A percentile compares a stretch with the other conserved stretches of the same genome.
phyloP scores from a whole-genome alignment of 495 filamentous ascomycete genomes.

The Aspergillus ellipticus region DNA sequence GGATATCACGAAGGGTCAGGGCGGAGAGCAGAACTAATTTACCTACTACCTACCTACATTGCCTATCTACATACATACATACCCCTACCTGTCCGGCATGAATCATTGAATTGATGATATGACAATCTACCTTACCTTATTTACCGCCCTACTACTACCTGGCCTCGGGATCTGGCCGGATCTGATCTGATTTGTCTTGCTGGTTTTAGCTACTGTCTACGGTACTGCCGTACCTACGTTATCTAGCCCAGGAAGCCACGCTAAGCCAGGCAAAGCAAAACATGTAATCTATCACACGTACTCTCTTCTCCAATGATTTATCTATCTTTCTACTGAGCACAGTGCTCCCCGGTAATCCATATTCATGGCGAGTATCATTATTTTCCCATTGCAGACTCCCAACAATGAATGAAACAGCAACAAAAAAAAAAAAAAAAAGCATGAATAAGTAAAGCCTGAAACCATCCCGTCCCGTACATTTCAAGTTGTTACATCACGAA shows the following conservation, averaged over 20 bases:
- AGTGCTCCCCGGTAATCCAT: not conserved
- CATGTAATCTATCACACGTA: not conserved
- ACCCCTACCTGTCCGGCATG: too few species aligned
- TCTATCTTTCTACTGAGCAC: not conserved
- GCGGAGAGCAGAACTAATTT: conserved; percentile 66
- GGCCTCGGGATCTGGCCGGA: too few species aligned
- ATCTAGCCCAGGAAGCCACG: too few species aligned
- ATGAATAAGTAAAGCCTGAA: not conserved
- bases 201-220: too few species aligned
- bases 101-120: not conserved
- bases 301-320: not conserved
- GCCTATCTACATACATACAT: too few species aligned
- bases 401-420: not conserved
- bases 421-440: not conserved
- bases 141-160: too few species aligned
- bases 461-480: not conserved
- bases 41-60: not conserved
- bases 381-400: not conserved
- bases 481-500: conserved; percentile 1
- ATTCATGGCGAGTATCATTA: not conserved
- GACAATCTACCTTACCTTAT: too few species aligned
- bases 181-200: too few species aligned
- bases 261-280: too few species aligned
- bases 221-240: too few species aligned
- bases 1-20: conserved; percentile 63